These are phyloP conservation scores for Fusarium sp. DNA, from an alignment of 2,329 filamentous ascomycete genomes.

Conservation along the genomic window DNA sequence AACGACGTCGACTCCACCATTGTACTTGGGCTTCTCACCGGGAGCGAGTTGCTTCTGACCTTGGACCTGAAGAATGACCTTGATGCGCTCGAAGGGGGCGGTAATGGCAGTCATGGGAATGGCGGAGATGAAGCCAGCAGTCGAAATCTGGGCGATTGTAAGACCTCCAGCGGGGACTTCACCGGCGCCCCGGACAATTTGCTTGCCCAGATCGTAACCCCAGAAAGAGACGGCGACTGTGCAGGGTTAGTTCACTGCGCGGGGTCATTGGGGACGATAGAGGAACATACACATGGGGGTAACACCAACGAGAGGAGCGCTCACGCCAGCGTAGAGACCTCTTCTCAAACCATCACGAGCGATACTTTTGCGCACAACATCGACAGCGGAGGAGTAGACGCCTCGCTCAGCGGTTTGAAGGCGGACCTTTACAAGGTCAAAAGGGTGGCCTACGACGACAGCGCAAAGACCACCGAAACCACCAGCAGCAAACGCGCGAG, in stretches of 20 bases:
- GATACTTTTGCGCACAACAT: slow-evolving; percentile 89
- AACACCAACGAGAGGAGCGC: slow-evolving; percentile 91
- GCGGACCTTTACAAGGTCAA: slow-evolving; percentile 97
- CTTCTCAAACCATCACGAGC: slow-evolving; percentile 83
- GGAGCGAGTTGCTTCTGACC: slow-evolving; percentile 89
- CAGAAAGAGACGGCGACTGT: slow-evolving; percentile 77
- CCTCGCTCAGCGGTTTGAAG: slow-evolving; percentile 96
- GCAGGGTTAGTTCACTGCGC: slow-evolving; percentile 1
- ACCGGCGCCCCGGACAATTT: slow-evolving; percentile 77
- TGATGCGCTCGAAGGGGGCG: slow-evolving; percentile 98
- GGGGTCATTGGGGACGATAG: not conserved
- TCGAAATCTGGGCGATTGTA: slow-evolving; percentile 86
- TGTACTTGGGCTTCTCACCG: slow-evolving; percentile 93
- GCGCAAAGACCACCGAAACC: slow-evolving; percentile 95
- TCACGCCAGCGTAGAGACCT: slow-evolving; percentile 96
- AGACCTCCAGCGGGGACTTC: slow-evolving; percentile 76
- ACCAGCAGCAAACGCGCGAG: slow-evolving; percentile 87
- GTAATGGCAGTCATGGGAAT: slow-evolving; percentile 98
- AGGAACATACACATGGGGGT: slow-evolving; percentile 93
- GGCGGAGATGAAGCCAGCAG: slow-evolving; percentile 96
- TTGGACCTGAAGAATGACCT: slow-evolving; percentile 97
- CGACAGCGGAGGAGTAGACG: slow-evolving; percentile 88
- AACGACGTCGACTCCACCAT: slow-evolving; percentile 88
- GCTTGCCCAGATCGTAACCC: slow-evolving; percentile 97
- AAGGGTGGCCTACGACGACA: slow-evolving; percentile 94